Evolutionary conservation across 2,329 filamentous ascomycete genomes (phyloP), one percentile per base, ranked within the genome.

Genomic region (Diplocarpon rosae): DNA sequence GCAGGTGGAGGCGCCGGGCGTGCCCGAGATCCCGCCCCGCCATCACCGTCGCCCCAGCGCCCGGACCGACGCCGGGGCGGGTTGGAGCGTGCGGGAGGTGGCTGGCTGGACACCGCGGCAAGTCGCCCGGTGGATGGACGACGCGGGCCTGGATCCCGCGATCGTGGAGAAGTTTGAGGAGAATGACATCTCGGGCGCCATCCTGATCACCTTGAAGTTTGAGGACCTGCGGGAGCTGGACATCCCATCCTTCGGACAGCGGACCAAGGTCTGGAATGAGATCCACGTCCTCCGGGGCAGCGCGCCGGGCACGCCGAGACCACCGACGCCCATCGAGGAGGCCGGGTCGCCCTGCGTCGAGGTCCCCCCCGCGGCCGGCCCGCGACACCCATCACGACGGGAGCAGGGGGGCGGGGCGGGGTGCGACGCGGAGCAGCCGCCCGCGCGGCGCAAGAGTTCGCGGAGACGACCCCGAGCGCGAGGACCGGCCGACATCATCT

Each of bases 141-240:
- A 86, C 62, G 77, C 80, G 36, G 87, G 85, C 55, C 80, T 94
- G 60, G 89, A 95, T 61, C 68, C 78, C 41, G 68, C 73, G 6
- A 73, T 90, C 40, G 81, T 92, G 10, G 81, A 93, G 58, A 85
- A 83, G 55, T 95, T 98, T 58, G 74, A 89, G 50, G 76, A 83
- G 57, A 93, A 98, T 63, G 90, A 98, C 60, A 95, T 98, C 62
- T 87, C 83, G 20, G 90, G 90, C 12, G 73, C 79, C 4, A 85
- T 96, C 45, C 69, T 96, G 15, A 79, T 94, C 42, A 88, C 90
- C n/a, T 69, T 98, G 35, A 88, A 94, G 60, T 89, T 90, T 55
- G 87, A 94, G 52, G 89, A 92, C 56, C 68, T 92, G 45, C 83
- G 83, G 62, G 85, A 92, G 64, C 72, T 92, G 14, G 80, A 81